Evolutionary conservation across 495 filamentous ascomycete species (phyloP).

Genomic region (Neurospora sp.): DNA sequence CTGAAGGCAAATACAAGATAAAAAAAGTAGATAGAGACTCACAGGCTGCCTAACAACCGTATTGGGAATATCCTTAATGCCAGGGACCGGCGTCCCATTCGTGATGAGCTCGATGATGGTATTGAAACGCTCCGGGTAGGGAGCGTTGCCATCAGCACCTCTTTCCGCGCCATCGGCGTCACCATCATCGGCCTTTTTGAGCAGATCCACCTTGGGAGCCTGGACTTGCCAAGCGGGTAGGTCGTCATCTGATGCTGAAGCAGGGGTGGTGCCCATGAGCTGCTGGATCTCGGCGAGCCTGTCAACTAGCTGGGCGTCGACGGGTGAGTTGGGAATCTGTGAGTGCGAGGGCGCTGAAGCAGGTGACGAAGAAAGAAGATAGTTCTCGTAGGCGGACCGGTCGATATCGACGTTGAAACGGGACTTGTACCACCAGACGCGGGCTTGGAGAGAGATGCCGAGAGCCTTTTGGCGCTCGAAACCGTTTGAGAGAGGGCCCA

Average conservation of each 20-base stretch:
- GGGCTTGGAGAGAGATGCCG: slow-evolving; percentile 28
- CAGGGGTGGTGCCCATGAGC: slow-evolving; percentile 5
- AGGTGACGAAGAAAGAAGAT: neutral
- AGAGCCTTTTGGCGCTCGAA: slow-evolving; percentile 16
- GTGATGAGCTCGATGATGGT: slow-evolving; percentile 85
- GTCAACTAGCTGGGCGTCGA: slow-evolving; percentile 16
- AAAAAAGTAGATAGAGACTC: slow-evolving; percentile 1
- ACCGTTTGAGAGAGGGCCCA: slow-evolving; percentile 16
- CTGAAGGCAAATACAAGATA: neutral
- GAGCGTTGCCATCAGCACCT: slow-evolving; percentile 32
- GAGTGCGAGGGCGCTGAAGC: slow-evolving; percentile 3
- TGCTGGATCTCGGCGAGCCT: slow-evolving; percentile 18
- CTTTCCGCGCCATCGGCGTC: slow-evolving; percentile 1
- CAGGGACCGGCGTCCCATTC: slow-evolving; percentile 72
- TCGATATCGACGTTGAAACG: slow-evolving; percentile 26
- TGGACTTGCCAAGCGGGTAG: slow-evolving; percentile 34
- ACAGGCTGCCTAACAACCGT: slow-evolving; percentile 56
- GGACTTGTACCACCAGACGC: slow-evolving; percentile 35
- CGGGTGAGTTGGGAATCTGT: neutral
- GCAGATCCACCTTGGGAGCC: slow-evolving; percentile 34
- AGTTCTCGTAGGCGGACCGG: slow-evolving; percentile 26
- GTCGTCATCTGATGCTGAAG: slow-evolving; percentile 1
- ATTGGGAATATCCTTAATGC: slow-evolving; percentile 81
- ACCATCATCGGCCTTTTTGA: slow-evolving; percentile 19
- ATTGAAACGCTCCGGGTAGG: slow-evolving; percentile 79